These are phyloP conservation scores for Hypoxylon sp. DNA, from an alignment of 2,329 filamentous ascomycete genomes.

Conservation along the genomic window DNA sequence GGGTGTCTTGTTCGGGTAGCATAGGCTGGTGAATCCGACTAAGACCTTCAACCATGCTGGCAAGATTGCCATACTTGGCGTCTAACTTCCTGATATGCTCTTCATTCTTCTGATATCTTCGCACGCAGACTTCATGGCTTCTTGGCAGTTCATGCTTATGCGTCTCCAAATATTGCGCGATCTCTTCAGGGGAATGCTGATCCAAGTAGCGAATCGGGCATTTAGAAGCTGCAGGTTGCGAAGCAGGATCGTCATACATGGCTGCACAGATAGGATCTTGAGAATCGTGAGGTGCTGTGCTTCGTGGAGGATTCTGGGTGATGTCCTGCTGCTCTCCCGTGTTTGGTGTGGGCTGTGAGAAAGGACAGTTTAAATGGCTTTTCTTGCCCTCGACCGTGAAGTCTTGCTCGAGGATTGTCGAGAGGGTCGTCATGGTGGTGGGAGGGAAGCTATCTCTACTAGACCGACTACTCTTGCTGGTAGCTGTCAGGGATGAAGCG, in stretches of 20 bases:
- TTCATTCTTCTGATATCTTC: slow-evolving; percentile 89
- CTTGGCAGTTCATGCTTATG: slow-evolving; percentile 96
- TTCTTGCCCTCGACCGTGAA: slow-evolving; percentile 89
- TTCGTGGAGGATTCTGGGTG: slow-evolving; percentile 53
- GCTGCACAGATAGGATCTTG: slow-evolving; percentile 75
- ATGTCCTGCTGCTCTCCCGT: slow-evolving; percentile 57
- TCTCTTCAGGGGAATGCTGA: slow-evolving; percentile 92
- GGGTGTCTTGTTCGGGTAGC: slow-evolving; percentile 73
- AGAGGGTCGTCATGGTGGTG: slow-evolving; percentile 69
- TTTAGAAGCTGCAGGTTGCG: slow-evolving; percentile 69
- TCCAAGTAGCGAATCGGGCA: slow-evolving; percentile 95
- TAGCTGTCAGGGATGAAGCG: slow-evolving; percentile 65
- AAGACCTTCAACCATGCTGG: slow-evolving; percentile 93
- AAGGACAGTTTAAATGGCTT: slow-evolving; percentile 85
- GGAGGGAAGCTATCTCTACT: slow-evolving; percentile 65
- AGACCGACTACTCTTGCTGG: slow-evolving; percentile 66
- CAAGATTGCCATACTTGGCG: slow-evolving; percentile 92
- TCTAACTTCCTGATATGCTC: slow-evolving; percentile 89
- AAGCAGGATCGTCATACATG: slow-evolving; percentile 73
- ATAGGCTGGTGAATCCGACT: slow-evolving; percentile 90
- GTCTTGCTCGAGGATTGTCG: slow-evolving; percentile 84
- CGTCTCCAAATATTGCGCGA: slow-evolving; percentile 92
- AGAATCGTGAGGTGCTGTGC: slow-evolving; percentile 61
- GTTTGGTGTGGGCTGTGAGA: slow-evolving; percentile 65
- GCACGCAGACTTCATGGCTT: slow-evolving; percentile 93